Conservation (phyloP, 148 eudicot genomes). For the Diospyros kaki region DNA sequence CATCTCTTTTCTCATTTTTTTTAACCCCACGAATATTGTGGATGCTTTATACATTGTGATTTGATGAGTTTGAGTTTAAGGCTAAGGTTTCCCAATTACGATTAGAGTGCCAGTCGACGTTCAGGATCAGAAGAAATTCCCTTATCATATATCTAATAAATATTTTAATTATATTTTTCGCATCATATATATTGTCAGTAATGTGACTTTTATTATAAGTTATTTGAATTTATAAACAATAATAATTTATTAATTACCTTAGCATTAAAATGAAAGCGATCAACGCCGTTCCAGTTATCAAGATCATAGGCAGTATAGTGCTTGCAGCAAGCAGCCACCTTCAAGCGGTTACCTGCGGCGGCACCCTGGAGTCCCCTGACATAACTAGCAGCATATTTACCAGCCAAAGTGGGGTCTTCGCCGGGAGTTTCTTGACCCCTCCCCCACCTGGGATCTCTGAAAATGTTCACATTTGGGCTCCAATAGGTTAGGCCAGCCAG, state of each 20-base stretch:
- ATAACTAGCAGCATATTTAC: constrained; percentile 68
- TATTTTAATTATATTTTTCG: too few relatives aligned
- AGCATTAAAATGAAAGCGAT: constrained; percentile 76
- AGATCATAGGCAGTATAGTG: constrained; percentile 90
- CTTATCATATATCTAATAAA: too few relatives aligned
- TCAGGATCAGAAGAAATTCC: too few relatives aligned
- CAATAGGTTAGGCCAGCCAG: constrained; percentile 76
- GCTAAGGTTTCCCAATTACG: too few relatives aligned
- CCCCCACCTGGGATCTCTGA: constrained; percentile 96
- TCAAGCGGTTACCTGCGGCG: constrained; percentile 33
- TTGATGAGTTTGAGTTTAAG: too few relatives aligned
- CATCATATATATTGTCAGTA: too few relatives aligned
- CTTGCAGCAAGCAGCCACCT: constrained; percentile 94
- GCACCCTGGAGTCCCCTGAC: constrained; percentile 81
- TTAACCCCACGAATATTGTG: too few relatives aligned
- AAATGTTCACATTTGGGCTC: constrained; percentile 97
- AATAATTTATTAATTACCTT: constrained; percentile 24
- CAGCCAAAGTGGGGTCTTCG: constrained; percentile 69
- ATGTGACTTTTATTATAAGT: too few relatives aligned
- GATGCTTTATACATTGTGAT: too few relatives aligned
- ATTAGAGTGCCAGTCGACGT: too few relatives aligned
- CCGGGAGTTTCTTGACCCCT: constrained; percentile 97
- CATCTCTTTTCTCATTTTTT: too few relatives aligned
- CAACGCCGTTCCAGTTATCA: constrained; percentile 66
- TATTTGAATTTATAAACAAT: not conserved